These are phyloP conservation scores for Fraxinus sp. DNA, from an alignment of 305 asterid genomes.

Conservation along the genomic window DNA sequence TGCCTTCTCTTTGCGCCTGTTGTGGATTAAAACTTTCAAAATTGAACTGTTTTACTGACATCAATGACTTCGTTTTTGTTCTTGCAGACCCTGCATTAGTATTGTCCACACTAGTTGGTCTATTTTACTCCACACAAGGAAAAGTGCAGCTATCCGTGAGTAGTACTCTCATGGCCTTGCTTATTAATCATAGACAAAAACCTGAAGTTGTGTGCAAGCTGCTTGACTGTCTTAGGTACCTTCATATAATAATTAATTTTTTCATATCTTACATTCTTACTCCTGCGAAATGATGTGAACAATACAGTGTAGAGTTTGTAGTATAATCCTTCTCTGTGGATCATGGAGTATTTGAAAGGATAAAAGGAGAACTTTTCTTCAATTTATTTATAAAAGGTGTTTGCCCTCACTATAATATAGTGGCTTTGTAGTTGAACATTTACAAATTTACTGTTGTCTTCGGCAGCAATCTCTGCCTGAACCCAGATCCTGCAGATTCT, in stretches of 20 bases:
- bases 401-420: conserved; percentile 4
- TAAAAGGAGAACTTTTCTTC: not conserved
- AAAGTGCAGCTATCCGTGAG: conserved; percentile 43
- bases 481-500: conserved; percentile 36
- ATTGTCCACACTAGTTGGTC: conserved; percentile 64
- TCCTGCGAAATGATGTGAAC: conserved; percentile 14
- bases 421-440: conserved; percentile 20
- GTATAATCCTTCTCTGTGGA: conserved; percentile 1
- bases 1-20: conserved; percentile 8
- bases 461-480: conserved; percentile 56
- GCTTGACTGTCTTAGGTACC: conserved; percentile 80
- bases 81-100: conserved; percentile 69
- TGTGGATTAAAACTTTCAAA: conserved; percentile 2
- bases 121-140: conserved; percentile 49
- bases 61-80: conserved; percentile 22
- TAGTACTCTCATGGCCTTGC: conserved; percentile 52
- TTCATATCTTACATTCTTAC: not conserved
- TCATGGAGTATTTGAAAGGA: not conserved
- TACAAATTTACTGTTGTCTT: conserved; percentile 25
- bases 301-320: not conserved
- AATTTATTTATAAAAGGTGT: not conserved
- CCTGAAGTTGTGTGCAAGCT: conserved; percentile 69
- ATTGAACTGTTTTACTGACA: not conserved
- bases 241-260: not conserved
- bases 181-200: conserved; percentile 59